A percentile compares a stretch with the other conserved stretches of the same genome.
phyloP scores from a whole-genome alignment of 2,329 filamentous ascomycete species.

The Aspergillus oerlinghausenensis region DNA sequence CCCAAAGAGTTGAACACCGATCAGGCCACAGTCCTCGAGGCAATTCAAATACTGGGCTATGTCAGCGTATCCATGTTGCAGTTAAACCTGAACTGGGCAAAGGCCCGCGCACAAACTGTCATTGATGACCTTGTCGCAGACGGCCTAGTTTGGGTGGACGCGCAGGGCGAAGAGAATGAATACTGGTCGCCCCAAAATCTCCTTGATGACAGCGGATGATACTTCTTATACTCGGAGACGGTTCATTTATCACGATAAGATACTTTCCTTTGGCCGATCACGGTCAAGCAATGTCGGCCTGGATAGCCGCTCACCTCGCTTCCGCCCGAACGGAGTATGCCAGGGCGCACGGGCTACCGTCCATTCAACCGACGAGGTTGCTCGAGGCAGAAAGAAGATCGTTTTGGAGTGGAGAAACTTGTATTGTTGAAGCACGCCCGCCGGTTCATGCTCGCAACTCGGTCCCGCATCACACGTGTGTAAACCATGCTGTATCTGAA shows the following conservation, averaged over 20 bases:
- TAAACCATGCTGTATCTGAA: neutral
- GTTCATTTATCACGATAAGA: neutral
- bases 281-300: neutral
- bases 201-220: slow-evolving; percentile 39
- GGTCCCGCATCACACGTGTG: neutral
- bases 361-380: neutral
- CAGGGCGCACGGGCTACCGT: neutral
- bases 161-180: slow-evolving; percentile 78
- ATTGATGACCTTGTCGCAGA: slow-evolving; percentile 85
- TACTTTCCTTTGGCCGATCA: neutral
- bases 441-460: neutral
- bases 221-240: neutral
- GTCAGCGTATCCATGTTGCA: slow-evolving; percentile 86
- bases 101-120: slow-evolving; percentile 78
- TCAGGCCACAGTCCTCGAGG: slow-evolving; percentile 87
- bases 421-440: neutral
- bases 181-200: slow-evolving; percentile 67
- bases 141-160: slow-evolving; percentile 91
- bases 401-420: neutral
- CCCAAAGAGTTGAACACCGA: slow-evolving; percentile 94
- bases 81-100: slow-evolving; percentile 80
- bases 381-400: neutral
- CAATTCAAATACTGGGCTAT: slow-evolving; percentile 82
- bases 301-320: neutral
- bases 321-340: neutral